Percentiles rank a stretch among this genome's conserved stretches.
phyloP scores from a whole-genome alignment of 2,329 filamentous ascomycete genomes.

The Colletotrichum cordylinicola region DNA sequence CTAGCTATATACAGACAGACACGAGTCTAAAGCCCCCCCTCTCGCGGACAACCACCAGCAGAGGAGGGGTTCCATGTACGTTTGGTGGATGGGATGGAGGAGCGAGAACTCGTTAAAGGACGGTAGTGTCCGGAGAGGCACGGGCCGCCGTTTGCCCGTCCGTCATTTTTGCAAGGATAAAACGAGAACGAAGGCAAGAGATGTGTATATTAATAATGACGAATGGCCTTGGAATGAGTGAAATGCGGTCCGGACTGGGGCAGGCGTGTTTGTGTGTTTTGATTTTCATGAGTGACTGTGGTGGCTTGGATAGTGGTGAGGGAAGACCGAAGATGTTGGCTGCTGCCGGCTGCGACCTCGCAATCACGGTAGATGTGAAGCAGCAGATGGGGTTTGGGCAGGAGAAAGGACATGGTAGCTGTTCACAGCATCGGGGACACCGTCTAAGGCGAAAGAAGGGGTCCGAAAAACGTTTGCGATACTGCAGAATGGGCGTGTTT shows the following conservation, averaged over 20 bases:
- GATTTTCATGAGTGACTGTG: background rate
- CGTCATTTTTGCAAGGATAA: background rate
- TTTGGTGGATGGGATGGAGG: background rate
- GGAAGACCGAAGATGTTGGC: background rate
- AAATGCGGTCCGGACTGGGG: background rate
- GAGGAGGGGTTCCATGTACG: background rate
- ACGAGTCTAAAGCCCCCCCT: background rate
- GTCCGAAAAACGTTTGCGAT: background rate
- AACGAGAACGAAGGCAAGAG: background rate
- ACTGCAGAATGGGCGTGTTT: background rate
- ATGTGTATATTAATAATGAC: slow-evolving; percentile 22
- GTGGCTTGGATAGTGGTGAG: background rate
- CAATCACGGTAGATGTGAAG: background rate
- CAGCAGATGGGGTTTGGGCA: background rate
- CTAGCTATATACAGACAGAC: slow-evolving; percentile 14
- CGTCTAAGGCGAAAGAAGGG: background rate
- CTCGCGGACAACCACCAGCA: background rate
- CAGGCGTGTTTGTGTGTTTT: background rate
- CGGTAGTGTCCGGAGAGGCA: background rate
- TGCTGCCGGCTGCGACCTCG: background rate
- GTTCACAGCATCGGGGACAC: no score
- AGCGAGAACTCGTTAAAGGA: background rate
- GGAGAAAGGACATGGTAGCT: background rate
- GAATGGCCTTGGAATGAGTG: slow-evolving; percentile 11
- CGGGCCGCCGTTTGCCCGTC: background rate